These are phyloP conservation scores for Penicillium dipodomyicola DNA, from an alignment of 495 filamentous ascomycete species.

Conservation along the genomic window DNA sequence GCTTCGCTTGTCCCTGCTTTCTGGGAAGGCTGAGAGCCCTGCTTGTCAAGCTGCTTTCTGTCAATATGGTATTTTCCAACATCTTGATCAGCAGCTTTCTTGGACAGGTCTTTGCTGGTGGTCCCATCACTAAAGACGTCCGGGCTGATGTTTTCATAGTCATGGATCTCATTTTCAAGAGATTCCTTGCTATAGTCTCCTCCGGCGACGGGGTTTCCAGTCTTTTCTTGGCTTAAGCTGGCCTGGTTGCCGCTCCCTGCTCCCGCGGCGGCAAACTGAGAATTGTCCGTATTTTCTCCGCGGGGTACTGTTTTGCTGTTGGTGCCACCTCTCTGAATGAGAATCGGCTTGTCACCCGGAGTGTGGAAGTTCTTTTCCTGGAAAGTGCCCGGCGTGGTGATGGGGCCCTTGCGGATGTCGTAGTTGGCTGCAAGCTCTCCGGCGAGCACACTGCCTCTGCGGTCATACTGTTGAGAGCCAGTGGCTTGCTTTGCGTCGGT, in stretches of 20 bases:
- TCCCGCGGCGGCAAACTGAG: background rate
- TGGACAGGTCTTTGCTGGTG: background rate
- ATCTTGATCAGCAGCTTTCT: background rate
- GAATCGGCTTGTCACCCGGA: background rate
- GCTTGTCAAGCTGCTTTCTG: background rate
- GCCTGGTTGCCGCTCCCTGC: background rate
- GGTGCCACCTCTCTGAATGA: background rate
- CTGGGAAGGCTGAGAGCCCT: background rate
- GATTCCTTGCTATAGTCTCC: background rate
- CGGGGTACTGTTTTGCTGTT: background rate
- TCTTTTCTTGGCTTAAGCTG: background rate
- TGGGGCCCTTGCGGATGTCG: conserved; percentile 29
- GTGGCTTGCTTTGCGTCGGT: background rate
- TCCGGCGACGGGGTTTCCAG: background rate
- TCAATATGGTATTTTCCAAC: conserved; percentile 3
- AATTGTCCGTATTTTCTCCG: background rate
- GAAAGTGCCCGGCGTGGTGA: conserved; percentile 17
- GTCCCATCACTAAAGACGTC: background rate
- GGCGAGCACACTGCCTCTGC: conserved; percentile 4
- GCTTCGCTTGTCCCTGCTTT: background rate
- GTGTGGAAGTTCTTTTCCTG: conserved; percentile 11
- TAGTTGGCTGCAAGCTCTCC: conserved; percentile 18
- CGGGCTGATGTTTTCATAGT: background rate
- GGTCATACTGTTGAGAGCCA: background rate
- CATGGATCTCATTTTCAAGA: conserved; percentile 7